Base-by-base conservation (phyloP, 257 asterid species). In the Jacaranda copaia region DNA sequence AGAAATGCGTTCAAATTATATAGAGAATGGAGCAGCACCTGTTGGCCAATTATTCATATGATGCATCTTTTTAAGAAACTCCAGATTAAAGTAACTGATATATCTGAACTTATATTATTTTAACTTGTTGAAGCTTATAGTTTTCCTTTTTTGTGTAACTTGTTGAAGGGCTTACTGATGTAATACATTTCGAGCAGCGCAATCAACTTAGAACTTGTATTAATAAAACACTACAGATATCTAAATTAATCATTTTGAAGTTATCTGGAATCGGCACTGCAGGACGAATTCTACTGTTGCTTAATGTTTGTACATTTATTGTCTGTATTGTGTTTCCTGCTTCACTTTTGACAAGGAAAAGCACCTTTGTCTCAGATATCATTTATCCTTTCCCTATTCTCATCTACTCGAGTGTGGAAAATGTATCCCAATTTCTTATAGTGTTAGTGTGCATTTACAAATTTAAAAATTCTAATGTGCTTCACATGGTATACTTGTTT, bases 381-480 rank as follows among this genome's bases (percentile, higher is more conserved):
- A 39, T 65, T 65, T 52, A 1, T 65, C 49, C 55, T 62, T 25
- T 25, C 32, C 75, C 49, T 13, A 61, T 48, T 49, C 76, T 51
- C 12, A 25, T 25, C 32, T 25, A 25, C 32, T 25, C 2, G 32
- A 25, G 1, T 25, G 2, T 67, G 35, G 55, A 62, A 40, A 38
- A 3, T 14, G 61, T 20, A 7, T 25, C 38, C 56, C n/a, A 39
- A 20, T 25, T 25, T 25, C 32, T 25, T 25, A 25, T 25, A 25
- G 32, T 25, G 32, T 25, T 25, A 25, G 32, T 25, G 32, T 25
- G 32, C 32, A 25, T 25, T 0, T 25, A 25, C 32, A 2, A 1
- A 25, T 25, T 25, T n/a, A n/a, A n/a, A n/a, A n/a, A n/a, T n/a
- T n/a, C n/a, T 40, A 40, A 40, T 40, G 7, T 40, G 45, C 45